Percentiles rank a stretch among this genome's conserved stretches.
Evolutionary conservation across 192 early-diverging fungal species (phyloP).

Genomic region (Geranomyces michiganensis): DNA sequence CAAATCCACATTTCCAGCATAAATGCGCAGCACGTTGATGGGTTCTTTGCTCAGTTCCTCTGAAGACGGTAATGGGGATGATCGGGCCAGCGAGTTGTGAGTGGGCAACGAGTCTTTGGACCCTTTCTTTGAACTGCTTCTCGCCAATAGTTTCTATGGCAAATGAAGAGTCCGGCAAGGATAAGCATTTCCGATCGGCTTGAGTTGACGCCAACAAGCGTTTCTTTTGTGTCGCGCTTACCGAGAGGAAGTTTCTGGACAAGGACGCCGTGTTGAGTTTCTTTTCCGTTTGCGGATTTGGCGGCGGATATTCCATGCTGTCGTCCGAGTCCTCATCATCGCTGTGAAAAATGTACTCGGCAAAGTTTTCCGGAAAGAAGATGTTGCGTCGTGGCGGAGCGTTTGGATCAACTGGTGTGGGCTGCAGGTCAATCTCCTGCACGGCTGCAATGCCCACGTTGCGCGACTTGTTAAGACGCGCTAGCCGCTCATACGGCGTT

Average conservation of each 20-base stretch:
- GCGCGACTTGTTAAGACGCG: conserved; percentile 72
- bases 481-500: conserved; percentile 79
- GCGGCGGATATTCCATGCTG: conserved; percentile 8
- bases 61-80: neutral
- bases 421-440: conserved; percentile 45
- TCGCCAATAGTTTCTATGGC: conserved; percentile 23
- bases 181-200: too few relatives aligned
- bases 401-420: conserved; percentile 9
- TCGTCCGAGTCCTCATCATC: conserved; percentile 50
- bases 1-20: conserved; percentile 54
- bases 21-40: conserved; percentile 54
- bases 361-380: conserved; percentile 43
- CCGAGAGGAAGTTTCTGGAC: conserved; percentile 22
- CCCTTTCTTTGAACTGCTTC: conserved; percentile 16
- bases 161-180: too few relatives aligned
- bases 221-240: too few relatives aligned
- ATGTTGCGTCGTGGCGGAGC: conserved; percentile 31
- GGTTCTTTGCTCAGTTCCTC: conserved; percentile 28
- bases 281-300: neutral
- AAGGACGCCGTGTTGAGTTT: conserved; percentile 3
- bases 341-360: conserved; percentile 48
- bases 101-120: neutral
- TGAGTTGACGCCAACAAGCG: too few relatives aligned
- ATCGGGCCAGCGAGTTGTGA: neutral
- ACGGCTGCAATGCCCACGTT: conserved; percentile 64